Base-by-base conservation (phyloP, 225 moss, liverwort and hornwort genomes). In the Straminergon stramineum region DNA sequence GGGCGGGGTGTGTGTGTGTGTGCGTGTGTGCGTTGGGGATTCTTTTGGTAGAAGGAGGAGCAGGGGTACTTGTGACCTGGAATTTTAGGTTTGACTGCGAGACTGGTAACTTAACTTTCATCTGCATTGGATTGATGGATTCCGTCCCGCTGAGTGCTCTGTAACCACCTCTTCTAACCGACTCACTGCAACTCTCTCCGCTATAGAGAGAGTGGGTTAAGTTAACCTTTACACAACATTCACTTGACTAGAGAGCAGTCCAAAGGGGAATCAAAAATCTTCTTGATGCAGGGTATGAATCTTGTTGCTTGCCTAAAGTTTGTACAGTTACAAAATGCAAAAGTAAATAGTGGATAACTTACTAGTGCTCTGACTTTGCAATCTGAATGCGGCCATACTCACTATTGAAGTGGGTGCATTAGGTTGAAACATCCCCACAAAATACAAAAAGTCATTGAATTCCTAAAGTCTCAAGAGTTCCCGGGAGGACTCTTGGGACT, bases 301-400 rank as follows among this genome's bases (percentile, higher is more conserved):
- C 32, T 51, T 45, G 24, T 51, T 51, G 51, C 17, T 51, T 75
- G 32, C 0, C 31, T 19, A 75, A 75, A 51, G 31, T 51, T 75
- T 51, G 12, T 32, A 7, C 4, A 13, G 8, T 76, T 7, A 76
- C 0, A 1, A 0, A 8, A 52, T 52, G 32, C 4, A 51, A 7
- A 12, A 31, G 51, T 48, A 19, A 10, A 16, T 69, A 39, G 39
- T 39, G 24, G 4, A 70, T 48, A 48, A 48, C 48, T 48, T 39
- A n/a, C n/a, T n/a, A 27, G 45, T 28, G 17, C 3, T 17, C 45
- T 74, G 45, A 43, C 45, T 28, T 39, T 71, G 14, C 8, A 41
- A 0, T 5, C 15, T 15, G 5, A 71, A 41, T 70, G 71, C 5
- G 0, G 6, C 2, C 28, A 17, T 28, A 9, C 28, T 45, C 3